Base-by-base conservation (phyloP, 2,329 filamentous ascomycete species). In the Lojkania enalia region DNA sequence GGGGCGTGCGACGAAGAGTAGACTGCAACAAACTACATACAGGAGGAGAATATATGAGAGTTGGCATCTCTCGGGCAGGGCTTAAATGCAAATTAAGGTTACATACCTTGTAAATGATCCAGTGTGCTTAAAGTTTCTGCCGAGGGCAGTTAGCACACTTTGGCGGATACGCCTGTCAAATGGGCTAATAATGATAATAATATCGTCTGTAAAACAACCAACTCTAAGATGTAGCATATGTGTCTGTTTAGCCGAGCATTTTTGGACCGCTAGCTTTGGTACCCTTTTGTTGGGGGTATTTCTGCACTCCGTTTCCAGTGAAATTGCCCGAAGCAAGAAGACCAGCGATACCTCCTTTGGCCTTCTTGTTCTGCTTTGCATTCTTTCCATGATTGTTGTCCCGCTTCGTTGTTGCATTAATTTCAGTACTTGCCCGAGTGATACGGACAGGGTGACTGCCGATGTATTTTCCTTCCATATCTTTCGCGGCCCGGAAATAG, bases 391-490 rank as follows among this genome's bases (percentile, higher is more conserved):
- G 61, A 31, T 67, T 63, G 39, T 72, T 67, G 21, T 76, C 70
- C 48, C 70, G 70, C 50, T 82, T 79, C n/a, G 78, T 79, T 11
- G 84, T 78, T 3, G 90, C 83, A 66, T 88, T 90, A 70, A 99
- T 90, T 70, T 97, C 91, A 4, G 92, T 96, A 57, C 86, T 95
- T 55, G 88, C 90, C 69, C 94, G 88, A 70, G 88, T 85, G 56
- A 97, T 81, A 19, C 88, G 77, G 20, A 96, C 88, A 0, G 94
- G 94, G 70, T 97, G 94, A 68, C 90, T 96, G 61, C 95, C 92
- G 66, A 99, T 97, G 72, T 99, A 99, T 74, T 99, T 97, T 59
- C 91, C 91, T 63, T 96, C 88, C 94, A 97, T 97, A 74, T 97
- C 92, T 74, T 94, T 90, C 61, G 90, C 92, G 1, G 94, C 92